Evolutionary conservation across 768 basidiomycete species (phyloP).

Genomic region (Suillus weaverae): DNA sequence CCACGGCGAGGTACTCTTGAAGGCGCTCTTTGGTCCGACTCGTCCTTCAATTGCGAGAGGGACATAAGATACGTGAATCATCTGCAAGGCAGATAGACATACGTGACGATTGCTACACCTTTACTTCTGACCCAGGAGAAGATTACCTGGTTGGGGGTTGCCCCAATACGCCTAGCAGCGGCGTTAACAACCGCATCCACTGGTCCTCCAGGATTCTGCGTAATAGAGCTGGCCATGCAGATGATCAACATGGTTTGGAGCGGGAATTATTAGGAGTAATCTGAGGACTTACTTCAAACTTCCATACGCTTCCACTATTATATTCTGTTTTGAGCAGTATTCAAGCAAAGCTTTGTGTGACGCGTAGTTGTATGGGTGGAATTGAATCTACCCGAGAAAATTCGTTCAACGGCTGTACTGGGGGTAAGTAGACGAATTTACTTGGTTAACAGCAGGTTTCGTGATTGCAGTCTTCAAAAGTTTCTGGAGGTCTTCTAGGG

Average conservation of each 20-base stretch:
- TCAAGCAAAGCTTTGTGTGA: conserved; percentile 56
- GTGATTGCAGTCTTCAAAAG: conserved; percentile 51
- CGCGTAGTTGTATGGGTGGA: conserved; percentile 73
- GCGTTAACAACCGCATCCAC: conserved; percentile 56
- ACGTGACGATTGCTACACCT: conserved; percentile 69
- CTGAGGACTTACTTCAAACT: conserved; percentile 52
- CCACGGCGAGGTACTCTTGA: conserved; percentile 65
- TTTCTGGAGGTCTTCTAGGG: conserved; percentile 48
- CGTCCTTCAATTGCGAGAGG: conserved; percentile 41
- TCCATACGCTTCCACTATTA: conserved; percentile 65
- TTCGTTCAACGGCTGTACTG: not conserved
- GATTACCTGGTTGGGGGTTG: conserved; percentile 64
- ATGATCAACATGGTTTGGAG: not conserved
- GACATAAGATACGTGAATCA: conserved; percentile 2
- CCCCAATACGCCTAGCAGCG: conserved; percentile 53
- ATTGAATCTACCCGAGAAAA: conserved; percentile 46
- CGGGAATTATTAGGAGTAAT: conserved; percentile 22
- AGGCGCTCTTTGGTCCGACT: conserved; percentile 60
- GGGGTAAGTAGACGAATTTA: conserved; percentile 18
- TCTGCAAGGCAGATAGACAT: not conserved
- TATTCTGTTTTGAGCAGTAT: conserved; percentile 54
- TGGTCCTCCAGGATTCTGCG: conserved; percentile 58
- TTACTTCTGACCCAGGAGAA: conserved; percentile 71
- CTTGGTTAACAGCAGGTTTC: conserved; percentile 74
- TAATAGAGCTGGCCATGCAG: conserved; percentile 51